These are phyloP conservation scores for Leishmania major DNA, from an alignment of 208 protist species.

Conservation along the genomic window DNA sequence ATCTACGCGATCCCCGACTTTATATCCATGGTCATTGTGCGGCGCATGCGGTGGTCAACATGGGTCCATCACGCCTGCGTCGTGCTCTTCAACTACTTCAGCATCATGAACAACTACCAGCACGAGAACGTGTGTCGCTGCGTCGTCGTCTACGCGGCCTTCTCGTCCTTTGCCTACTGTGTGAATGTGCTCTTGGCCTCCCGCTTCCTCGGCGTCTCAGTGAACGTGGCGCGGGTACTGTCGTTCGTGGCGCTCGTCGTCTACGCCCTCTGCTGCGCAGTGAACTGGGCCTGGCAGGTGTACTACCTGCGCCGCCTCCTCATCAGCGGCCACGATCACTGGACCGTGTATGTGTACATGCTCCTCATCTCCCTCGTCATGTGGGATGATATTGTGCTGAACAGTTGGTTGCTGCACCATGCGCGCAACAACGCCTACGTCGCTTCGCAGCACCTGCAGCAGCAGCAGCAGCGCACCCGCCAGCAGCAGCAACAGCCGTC, in stretches of 20 bases:
- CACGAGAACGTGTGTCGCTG: conserved; percentile 88
- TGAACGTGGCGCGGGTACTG: conserved; percentile 60
- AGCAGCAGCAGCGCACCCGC: conserved; percentile 17
- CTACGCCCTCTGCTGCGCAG: conserved; percentile 81
- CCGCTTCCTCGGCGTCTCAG: conserved; percentile 82
- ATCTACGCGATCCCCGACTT: conserved; percentile 94
- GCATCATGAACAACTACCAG: conserved; percentile 87
- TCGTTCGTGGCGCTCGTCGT: conserved; percentile 81
- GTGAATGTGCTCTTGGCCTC: conserved; percentile 93
- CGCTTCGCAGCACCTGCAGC: conserved; percentile 49
- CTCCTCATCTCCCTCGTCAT: conserved; percentile 80
- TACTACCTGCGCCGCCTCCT: conserved; percentile 87
- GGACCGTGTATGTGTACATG: conserved; percentile 89
- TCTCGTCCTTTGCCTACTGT: conserved; percentile 91
- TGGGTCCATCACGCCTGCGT: conserved; percentile 91
- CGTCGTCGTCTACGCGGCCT: conserved; percentile 92
- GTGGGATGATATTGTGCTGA: conserved; percentile 85
- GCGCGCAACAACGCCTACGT: conserved; percentile 71
- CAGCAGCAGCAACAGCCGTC: conserved; percentile 13
- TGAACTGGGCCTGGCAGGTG: conserved; percentile 93
- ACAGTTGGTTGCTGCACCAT: conserved; percentile 77
- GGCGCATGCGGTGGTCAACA: conserved; percentile 91
- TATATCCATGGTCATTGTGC: conserved; percentile 90
- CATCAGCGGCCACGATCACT: conserved; percentile 55
- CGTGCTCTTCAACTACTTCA: conserved; percentile 91